Conservation (phyloP, 2,329 filamentous ascomycete genomes). For the Elsinoe arachidis region DNA sequence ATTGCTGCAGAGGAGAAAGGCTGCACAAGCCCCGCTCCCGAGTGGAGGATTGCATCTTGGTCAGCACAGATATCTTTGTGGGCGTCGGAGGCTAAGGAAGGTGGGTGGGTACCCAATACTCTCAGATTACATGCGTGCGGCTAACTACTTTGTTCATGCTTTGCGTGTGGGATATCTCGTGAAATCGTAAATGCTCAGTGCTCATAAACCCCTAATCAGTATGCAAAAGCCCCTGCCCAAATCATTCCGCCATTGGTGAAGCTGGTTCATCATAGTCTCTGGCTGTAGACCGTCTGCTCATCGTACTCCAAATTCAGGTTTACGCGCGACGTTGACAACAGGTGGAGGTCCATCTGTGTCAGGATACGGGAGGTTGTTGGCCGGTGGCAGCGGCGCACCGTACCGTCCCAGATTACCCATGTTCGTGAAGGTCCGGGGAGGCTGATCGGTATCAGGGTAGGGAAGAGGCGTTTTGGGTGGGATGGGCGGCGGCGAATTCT, state of each 20-base stretch:
- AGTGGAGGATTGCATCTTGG: neutral
- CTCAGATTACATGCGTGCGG: neutral
- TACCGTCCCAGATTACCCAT: slow-evolving; percentile 24
- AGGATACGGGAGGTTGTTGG: slow-evolving; percentile 60
- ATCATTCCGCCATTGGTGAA: neutral
- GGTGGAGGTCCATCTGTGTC: slow-evolving; percentile 73
- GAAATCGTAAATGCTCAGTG: neutral
- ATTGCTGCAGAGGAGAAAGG: neutral
- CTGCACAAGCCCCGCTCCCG: neutral
- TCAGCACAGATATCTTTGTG: neutral
- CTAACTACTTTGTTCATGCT: neutral
- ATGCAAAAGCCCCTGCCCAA: neutral
- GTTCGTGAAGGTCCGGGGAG: slow-evolving; percentile 25
- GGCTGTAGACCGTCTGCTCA: slow-evolving; percentile 22
- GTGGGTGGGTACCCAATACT: too few species aligned
- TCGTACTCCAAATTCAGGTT: slow-evolving; percentile 61
- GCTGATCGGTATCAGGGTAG: slow-evolving; percentile 17
- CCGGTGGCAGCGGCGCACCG: neutral
- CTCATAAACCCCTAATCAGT: neutral
- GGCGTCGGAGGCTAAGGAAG: neutral
- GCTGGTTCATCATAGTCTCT: neutral
- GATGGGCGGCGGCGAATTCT: slow-evolving; percentile 52
- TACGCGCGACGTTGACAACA: slow-evolving; percentile 73
- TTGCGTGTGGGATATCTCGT: slow-evolving; percentile 8
- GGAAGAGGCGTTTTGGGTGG: slow-evolving; percentile 52